Percentiles rank a stretch among this genome's conserved stretches.
Conservation (phyloP, 305 asterid species). For the Striga hermonthica region DNA sequence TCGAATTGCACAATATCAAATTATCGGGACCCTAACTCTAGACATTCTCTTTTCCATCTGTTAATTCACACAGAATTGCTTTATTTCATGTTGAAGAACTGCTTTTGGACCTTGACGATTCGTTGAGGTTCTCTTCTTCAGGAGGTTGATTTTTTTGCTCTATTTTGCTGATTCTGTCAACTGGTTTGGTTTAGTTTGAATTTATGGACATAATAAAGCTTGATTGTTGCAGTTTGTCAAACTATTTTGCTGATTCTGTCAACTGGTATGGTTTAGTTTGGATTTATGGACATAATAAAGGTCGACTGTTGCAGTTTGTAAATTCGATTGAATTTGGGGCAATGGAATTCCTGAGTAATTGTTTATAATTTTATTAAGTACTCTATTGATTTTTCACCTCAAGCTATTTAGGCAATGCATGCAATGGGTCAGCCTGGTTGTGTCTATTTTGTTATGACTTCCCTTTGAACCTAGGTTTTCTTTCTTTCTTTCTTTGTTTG, state of each 20-base stretch:
- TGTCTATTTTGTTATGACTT: no score
- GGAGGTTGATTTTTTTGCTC: slow-evolving; percentile 23
- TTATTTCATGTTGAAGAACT: slow-evolving; percentile 22
- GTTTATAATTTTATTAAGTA: background rate
- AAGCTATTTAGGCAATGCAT: no score
- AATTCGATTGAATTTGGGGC: slow-evolving; percentile 10
- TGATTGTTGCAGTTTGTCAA: no score
- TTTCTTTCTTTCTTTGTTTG: background rate
- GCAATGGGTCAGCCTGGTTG: no score
- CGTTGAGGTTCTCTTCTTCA: slow-evolving; percentile 28
- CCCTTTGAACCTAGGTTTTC: background rate
- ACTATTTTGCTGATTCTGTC: slow-evolving; percentile 12
- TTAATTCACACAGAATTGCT: background rate
- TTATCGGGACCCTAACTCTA: slow-evolving; percentile 14
- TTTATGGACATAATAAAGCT: background rate
- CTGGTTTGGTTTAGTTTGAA: slow-evolving; percentile 31
- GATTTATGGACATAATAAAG: background rate
- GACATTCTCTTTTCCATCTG: background rate
- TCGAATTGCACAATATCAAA: slow-evolving; percentile 14
- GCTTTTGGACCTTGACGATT: slow-evolving; percentile 20
- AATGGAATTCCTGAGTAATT: slow-evolving; percentile 17
- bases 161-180: slow-evolving; percentile 14
- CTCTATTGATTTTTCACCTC: no score
- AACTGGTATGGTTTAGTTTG: slow-evolving; percentile 31
- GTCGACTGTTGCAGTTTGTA: slow-evolving; percentile 19